A percentile compares a stretch with the other conserved stretches of the same genome.
These are phyloP conservation scores for Brettanomyces bruxellensis DNA, from an alignment of 805 yeast species.

Conservation along the genomic window DNA sequence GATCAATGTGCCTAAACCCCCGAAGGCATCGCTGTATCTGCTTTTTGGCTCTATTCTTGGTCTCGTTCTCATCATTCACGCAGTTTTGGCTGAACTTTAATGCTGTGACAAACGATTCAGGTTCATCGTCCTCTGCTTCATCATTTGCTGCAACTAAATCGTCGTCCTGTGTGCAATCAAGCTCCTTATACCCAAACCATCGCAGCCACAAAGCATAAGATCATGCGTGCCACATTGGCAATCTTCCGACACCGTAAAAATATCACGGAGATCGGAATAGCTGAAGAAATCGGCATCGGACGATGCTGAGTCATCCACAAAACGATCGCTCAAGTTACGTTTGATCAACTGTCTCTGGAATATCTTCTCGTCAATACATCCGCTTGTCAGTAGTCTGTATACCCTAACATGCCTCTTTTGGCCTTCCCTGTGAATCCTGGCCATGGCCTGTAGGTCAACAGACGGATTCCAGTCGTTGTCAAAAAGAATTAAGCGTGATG, in stretches of 20 bases:
- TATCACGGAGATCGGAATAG: constrained; percentile 56
- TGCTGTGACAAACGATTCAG: constrained; percentile 50
- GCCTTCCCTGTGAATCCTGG: constrained; percentile 91
- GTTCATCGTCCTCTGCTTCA: constrained; percentile 2
- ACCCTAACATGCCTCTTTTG: constrained; percentile 71
- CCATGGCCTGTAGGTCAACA: constrained; percentile 89
- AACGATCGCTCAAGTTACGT: constrained; percentile 64
- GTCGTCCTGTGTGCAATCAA: constrained; percentile 7
- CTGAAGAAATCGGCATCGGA: constrained; percentile 63
- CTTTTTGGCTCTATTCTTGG: constrained; percentile 8
- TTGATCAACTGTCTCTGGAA: constrained; percentile 87
- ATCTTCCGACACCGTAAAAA: constrained; percentile 50
- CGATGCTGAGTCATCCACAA: constrained; percentile 34
- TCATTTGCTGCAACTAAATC: constrained; percentile 15
- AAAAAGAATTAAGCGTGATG: constrained; percentile 71
- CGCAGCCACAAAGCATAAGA: constrained; percentile 54
- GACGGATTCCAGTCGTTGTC: constrained; percentile 99
- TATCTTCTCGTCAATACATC: constrained; percentile 90
- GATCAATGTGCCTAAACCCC: constrained; percentile 58
- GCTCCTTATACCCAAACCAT: constrained; percentile 37
- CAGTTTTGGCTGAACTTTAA: constrained; percentile 28
- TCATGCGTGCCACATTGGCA: constrained; percentile 70
- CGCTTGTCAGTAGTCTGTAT: constrained; percentile 78
- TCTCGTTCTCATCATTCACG: constrained; percentile 21
- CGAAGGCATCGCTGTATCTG: constrained; percentile 49